Conservation (phyloP, 2,329 filamentous ascomycete species). For the Colletotrichum aenigma region DNA sequence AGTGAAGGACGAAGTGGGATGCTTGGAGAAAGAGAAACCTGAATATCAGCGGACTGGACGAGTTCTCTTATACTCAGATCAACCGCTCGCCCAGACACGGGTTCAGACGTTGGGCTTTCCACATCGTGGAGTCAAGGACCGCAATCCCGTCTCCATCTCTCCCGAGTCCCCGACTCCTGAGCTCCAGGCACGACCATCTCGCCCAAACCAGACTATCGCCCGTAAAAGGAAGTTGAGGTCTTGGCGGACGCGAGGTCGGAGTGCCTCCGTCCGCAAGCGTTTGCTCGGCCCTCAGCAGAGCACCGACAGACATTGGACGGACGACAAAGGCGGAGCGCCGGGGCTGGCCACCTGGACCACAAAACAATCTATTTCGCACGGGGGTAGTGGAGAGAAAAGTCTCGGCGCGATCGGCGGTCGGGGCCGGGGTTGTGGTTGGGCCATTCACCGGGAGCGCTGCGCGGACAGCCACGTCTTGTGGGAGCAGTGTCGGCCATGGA, state of each 20-base stretch:
- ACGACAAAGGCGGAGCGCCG: not conserved
- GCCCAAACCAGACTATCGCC: not conserved
- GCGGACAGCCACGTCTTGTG: not conserved
- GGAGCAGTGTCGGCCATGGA: not conserved
- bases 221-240: constrained; percentile 1
- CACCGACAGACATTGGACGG: not conserved
- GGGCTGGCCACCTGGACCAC: not conserved
- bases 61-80: constrained; percentile 8
- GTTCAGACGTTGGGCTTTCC: not conserved
- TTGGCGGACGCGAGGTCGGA: not conserved
- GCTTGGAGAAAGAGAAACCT: not conserved
- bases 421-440: constrained; percentile 8
- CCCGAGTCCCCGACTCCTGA: not conserved
- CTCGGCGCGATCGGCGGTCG: constrained; percentile 15
- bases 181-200: not conserved
- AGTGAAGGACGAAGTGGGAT: constrained; percentile 10
- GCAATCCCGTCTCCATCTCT: not conserved
- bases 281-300: not conserved
- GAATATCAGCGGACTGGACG: not conserved
- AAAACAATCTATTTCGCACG: constrained; percentile 18
- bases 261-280: not conserved
- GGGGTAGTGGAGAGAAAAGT: constrained; percentile 5
- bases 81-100: not conserved
- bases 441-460: not conserved
- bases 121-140: constrained; percentile 1